Conservation (phyloP, 768 basidiomycete genomes). For the Dioszegia hungarica region DNA sequence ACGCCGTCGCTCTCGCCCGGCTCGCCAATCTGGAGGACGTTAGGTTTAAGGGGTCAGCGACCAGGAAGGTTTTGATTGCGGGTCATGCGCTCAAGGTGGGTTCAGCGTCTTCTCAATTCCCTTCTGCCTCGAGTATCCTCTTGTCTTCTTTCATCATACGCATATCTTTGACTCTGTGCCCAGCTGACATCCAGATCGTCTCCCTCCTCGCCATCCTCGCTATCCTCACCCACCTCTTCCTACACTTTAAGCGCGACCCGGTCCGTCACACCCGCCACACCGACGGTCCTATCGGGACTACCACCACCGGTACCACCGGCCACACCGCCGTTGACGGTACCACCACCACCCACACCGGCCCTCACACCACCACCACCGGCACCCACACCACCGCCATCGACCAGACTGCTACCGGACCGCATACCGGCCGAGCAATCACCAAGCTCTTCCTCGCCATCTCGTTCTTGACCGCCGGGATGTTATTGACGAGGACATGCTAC, state of each 20-base stretch:
- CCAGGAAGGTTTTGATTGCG: conserved; percentile 6
- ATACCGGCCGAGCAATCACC: conserved; percentile 1
- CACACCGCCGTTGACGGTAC: too few species aligned
- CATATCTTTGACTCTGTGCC: background rate
- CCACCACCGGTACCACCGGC: too few species aligned
- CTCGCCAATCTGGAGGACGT: background rate
- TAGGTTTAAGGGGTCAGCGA: background rate
- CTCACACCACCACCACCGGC: background rate
- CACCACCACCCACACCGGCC: background rate
- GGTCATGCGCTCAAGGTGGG: conserved; percentile 6
- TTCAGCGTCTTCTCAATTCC: background rate
- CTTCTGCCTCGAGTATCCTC: background rate
- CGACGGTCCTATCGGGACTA: too few species aligned
- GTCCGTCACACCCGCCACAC: background rate
- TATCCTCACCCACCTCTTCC: conserved; percentile 7
- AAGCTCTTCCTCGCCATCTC: conserved; percentile 3
- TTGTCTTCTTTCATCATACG: background rate
- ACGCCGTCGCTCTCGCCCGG: background rate
- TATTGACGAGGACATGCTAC: conserved; percentile 4
- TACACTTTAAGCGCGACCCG: background rate
- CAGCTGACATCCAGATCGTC: conserved; percentile 1
- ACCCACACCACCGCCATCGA: background rate
- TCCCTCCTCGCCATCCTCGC: conserved; percentile 2
- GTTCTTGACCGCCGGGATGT: conserved; percentile 8
- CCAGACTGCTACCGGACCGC: background rate